phyloP scores from a whole-genome alignment of 495 filamentous ascomycete species.

The Pseudevernia furfuracea region DNA sequence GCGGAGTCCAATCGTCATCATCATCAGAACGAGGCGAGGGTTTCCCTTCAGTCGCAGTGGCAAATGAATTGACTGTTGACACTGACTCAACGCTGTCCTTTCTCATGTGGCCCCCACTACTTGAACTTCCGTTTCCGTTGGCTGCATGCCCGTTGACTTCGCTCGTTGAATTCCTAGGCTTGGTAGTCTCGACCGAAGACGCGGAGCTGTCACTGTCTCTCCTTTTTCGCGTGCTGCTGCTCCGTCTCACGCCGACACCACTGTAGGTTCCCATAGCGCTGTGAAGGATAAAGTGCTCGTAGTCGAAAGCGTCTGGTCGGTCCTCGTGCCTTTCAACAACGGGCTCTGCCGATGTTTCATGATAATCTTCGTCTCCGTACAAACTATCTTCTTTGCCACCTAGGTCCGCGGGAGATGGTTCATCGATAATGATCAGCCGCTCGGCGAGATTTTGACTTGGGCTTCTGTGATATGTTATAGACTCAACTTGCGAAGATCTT shows the following conservation, averaged over 20 bases:
- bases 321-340: conserved; percentile 68
- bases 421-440: conserved; percentile 15
- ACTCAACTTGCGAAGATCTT: conserved; percentile 2
- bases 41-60: conserved; percentile 69
- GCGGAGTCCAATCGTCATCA: conserved; percentile 30
- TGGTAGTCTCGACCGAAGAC: conserved; percentile 71
- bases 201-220: conserved; percentile 52
- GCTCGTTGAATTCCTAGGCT: conserved; percentile 30
- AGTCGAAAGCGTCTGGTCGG: conserved; percentile 94
- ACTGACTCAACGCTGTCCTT: conserved; percentile 59
- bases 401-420: not conserved
- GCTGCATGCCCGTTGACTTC: not conserved
- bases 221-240: conserved; percentile 37
- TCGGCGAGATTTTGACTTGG: conserved; percentile 5
- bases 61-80: conserved; percentile 74
- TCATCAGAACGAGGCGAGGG: conserved; percentile 29
- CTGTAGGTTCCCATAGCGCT: conserved; percentile 71
- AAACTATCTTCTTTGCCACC: conserved; percentile 15
- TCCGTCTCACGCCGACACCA: conserved; percentile 18
- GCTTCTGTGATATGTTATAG: conserved; percentile 1
- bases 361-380: conserved; percentile 46
- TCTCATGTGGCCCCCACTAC: conserved; percentile 36
- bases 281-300: conserved; percentile 90
- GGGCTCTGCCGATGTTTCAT: conserved; percentile 38
- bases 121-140: conserved; percentile 6